phyloP scores from a whole-genome alignment of 345 rosid species.

The Excoecaria cochinchinensis region DNA sequence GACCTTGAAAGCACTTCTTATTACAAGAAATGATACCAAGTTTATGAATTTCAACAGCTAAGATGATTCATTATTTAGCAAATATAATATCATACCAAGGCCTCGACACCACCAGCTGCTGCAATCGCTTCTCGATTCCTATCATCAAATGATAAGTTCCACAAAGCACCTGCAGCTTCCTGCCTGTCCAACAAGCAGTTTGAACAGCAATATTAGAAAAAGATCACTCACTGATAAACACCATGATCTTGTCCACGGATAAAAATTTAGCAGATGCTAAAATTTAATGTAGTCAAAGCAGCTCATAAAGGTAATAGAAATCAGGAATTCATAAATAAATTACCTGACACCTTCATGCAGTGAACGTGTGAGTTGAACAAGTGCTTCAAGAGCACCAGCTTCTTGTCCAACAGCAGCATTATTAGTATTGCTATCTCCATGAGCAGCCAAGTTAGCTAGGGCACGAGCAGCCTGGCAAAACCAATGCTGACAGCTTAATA shows the following conservation, averaged over 20 bases:
- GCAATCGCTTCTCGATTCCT: slow-evolving; percentile 46
- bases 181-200: slow-evolving; percentile 26
- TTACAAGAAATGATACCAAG: background rate
- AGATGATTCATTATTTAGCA: slow-evolving; percentile 5
- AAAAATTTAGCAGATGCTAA: background rate
- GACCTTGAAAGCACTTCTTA: slow-evolving; percentile 7
- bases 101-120: slow-evolving; percentile 40
- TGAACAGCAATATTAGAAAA: slow-evolving; percentile 11
- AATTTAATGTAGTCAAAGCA: background rate
- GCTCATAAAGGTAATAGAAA: background rate
- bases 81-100: slow-evolving; percentile 31
- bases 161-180: slow-evolving; percentile 46
- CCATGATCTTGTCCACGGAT: background rate
- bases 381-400: slow-evolving; percentile 89
- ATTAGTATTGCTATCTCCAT: slow-evolving; percentile 86
- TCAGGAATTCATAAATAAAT: background rate
- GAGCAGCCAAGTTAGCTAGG: slow-evolving; percentile 94
- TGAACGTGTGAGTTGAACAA: slow-evolving; percentile 76
- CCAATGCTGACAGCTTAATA: slow-evolving; percentile 8
- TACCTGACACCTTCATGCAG: slow-evolving; percentile 95
- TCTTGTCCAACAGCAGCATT: slow-evolving; percentile 97
- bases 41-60: slow-evolving; percentile 2
- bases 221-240: background rate
- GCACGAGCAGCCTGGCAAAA: slow-evolving; percentile 80
- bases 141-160: slow-evolving; percentile 48